Evolutionary conservation across 225 moss, liverwort and hornwort genomes (phyloP).

Genomic region (Takakia lepidozioides): DNA sequence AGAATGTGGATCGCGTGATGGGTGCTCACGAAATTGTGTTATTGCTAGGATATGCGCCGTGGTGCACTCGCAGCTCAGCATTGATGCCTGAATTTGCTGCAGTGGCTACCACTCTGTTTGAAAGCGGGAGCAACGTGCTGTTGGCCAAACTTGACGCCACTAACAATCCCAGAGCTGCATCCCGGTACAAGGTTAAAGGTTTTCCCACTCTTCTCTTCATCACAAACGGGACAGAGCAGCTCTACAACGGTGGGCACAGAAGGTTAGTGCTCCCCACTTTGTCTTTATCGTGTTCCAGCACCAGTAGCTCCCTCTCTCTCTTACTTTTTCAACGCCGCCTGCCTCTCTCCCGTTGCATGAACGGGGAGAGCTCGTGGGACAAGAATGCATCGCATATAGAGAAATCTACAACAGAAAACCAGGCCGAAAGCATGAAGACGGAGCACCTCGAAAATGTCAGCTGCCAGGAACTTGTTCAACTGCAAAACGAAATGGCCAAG

Average conservation of each 20-base stretch:
- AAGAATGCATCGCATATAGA: too few relatives aligned
- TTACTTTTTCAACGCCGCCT: too few relatives aligned
- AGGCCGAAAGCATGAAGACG: too few relatives aligned
- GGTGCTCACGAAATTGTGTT: constrained; percentile 49
- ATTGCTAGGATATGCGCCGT: constrained; percentile 78
- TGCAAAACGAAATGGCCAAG: too few relatives aligned
- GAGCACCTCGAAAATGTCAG: too few relatives aligned
- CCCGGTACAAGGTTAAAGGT: constrained; percentile 54
- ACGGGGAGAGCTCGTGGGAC: too few relatives aligned
- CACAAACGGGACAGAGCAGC: constrained; percentile 45
- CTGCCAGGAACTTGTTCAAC: too few relatives aligned
- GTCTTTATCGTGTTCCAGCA: too few relatives aligned
- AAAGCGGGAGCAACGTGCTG: constrained; percentile 37
- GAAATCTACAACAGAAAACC: too few relatives aligned
- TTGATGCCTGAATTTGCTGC: constrained; percentile 68
- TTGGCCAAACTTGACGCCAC: constrained; percentile 83
- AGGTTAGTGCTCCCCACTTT: constrained; percentile 19
- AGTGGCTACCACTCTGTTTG: constrained; percentile 32
- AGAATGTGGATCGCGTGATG: constrained; percentile 50
- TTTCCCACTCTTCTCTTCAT: constrained; percentile 76
- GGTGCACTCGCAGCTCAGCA: constrained; percentile 79
- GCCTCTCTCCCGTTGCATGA: too few relatives aligned
- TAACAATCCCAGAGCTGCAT: constrained; percentile 53
- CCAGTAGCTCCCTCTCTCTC: background rate
- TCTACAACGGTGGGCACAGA: constrained; percentile 39